Base-by-base conservation (phyloP, 2,329 filamentous ascomycete genomes). In the Metarhizium rileyi region DNA sequence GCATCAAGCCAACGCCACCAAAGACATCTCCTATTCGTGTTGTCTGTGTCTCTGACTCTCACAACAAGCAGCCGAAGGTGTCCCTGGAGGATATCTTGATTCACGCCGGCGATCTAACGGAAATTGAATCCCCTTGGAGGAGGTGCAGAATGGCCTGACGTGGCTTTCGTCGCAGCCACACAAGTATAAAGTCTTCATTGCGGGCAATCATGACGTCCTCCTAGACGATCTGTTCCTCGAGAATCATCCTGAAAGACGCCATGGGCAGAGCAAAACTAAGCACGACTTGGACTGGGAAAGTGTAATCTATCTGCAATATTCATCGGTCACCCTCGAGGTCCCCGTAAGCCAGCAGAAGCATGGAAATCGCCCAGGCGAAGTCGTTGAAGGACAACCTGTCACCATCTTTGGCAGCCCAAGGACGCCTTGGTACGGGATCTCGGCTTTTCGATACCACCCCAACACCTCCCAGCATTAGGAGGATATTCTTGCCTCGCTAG, bases 41-140 rank as follows among this genome's bases (percentile, higher is more conserved):
- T 5, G 67, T 70, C 12, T 73, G 68, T 56, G 52, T 74, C 28
- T 74, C 71, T 6, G 70, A 74, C 53, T 74, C 70, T 9, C 70
- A 74, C 57, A 69, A 68, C 52, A 60, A 53, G 16, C 61, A 63
- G 9, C 66, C 64, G 4, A 46, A 49, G 1, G 52, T 75, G 8
- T 70, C 70, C 1, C 35, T 53, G 3, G 72, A 69, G 1, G 71
- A 76, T 52, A 57, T 75, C 2, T 63, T 76, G 12, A 62, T 76
- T 46, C 71, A 76, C 51, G 70, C 72, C 0, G 73, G 73, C 22
- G 72, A 76, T 52, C 62, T 76, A n/a, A 73, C 70, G 0, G 59
- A 70, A 46, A 61, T 62, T n/a, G 72, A 70, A n/a, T 66, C 69
- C n/a, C n/a, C 0, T 60, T 66, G 18, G 55, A 60, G 4, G 71